Conservation (phyloP, 371 early-diverging fungal species). For the Nosema granulosis region DNA sequence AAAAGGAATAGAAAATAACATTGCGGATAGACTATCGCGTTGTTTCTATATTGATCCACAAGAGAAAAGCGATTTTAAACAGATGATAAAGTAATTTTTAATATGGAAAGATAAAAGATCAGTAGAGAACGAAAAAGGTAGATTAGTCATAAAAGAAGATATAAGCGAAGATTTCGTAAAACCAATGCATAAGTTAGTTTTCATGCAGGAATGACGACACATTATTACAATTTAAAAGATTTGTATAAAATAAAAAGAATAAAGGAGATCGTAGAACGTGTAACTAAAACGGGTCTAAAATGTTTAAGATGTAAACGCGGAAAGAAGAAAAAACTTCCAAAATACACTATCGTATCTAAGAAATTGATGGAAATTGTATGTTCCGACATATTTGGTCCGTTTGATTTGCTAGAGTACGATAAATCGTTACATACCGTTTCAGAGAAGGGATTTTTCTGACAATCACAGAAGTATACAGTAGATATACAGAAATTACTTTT, state of each 20-base stretch:
- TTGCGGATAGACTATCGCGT: background rate
- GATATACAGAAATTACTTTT: background rate
- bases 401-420: background rate
- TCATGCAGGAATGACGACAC: background rate
- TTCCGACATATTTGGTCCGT: conserved; percentile 5
- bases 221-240: background rate
- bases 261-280: background rate
- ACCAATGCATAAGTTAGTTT: background rate
- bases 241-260: background rate
- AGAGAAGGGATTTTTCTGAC: background rate
- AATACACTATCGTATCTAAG: background rate
- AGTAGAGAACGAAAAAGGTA: background rate
- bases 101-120: background rate
- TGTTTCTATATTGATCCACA: background rate
- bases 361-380: background rate
- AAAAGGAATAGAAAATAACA: background rate
- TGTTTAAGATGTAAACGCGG: background rate
- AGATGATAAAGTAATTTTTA: background rate
- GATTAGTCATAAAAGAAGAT: background rate
- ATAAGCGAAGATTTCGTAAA: background rate
- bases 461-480: conserved; percentile 3
- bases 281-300: background rate
- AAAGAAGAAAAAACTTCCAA: background rate
- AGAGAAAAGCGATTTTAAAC: background rate
- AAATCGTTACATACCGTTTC: background rate